Conservation (phyloP, 208 protist species). For the Herpetomonas samuelpessoai region DNA sequence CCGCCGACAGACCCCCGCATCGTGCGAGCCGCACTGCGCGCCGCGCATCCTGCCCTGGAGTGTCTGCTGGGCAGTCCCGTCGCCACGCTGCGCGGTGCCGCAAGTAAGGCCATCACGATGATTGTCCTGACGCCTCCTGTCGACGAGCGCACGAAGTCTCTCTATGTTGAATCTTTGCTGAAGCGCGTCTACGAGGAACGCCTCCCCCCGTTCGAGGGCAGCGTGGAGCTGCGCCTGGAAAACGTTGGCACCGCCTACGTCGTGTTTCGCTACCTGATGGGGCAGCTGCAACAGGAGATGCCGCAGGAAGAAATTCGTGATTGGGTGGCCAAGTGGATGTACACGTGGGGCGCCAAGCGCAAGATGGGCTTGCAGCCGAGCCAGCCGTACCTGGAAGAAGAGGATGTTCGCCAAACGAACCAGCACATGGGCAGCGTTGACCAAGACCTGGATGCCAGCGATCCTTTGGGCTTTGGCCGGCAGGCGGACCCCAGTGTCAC, state of each 20-base stretch:
- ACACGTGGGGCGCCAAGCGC: conserved; percentile 30
- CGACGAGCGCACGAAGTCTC: conserved; percentile 21
- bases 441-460: neutral
- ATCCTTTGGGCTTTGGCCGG: neutral
- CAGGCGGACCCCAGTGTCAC: neutral
- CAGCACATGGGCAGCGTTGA: neutral
- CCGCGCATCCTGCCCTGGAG: conserved; percentile 26
- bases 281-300: conserved; percentile 41
- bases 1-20: conserved; percentile 24
- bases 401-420: too few relatives aligned
- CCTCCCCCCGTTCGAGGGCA: conserved; percentile 34
- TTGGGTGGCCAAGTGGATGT: conserved; percentile 39
- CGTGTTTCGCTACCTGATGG: conserved; percentile 49
- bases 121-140: conserved; percentile 42
- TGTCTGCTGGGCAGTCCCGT: conserved; percentile 33
- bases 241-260: conserved; percentile 39
- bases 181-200: conserved; percentile 18
- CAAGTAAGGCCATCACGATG: conserved; percentile 52
- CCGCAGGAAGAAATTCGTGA: conserved; percentile 59
- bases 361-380: conserved; percentile 18
- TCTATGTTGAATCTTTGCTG: conserved; percentile 42
- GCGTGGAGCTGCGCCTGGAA: conserved; percentile 65
- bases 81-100: conserved; percentile 58
- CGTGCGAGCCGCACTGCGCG: conserved; percentile 22
- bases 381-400: conserved; percentile 15